Base-by-base conservation (phyloP, 768 basidiomycete species). In the Suillus americanus region DNA sequence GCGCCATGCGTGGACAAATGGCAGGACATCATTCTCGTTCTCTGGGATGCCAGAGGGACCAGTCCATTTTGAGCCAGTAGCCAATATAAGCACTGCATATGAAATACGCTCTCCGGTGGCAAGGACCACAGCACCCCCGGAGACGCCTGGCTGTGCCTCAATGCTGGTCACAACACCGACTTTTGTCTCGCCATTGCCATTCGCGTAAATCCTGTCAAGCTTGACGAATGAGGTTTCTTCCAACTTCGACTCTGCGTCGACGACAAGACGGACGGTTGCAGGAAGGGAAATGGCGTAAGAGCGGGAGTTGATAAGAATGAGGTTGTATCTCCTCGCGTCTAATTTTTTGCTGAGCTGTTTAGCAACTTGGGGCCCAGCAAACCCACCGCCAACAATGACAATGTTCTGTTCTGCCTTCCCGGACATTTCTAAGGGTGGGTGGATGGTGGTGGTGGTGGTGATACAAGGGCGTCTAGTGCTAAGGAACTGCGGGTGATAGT, bases 51-150 rank as follows among this genome's bases (percentile, higher is more conserved):
- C 72, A 51, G 84, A 53, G 0, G 84, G 83, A 0, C 83, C 87
- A 14, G 72, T 68, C 86, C 86, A 91, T 5, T 67, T 73, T 46
- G 80, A 81, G 1, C 90, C 90, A 2, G 89, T 79, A 0, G 87
- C 82, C 40, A 91, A 73, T 43, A 91, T 80, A 50, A 92, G 83
- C 25, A 82, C 74, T 13, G 81, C 80, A 72, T 86, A 92, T 9
- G 74, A 71, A 14, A 90, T 64, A 55, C 71, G 71, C 59, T 86
- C 80, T 40, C 86, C 87, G 65, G 77, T 69, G 67, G 77, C 79
- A 10, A 91, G 79, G 6, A 81, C 75, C 7, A 91, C 79, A 25
- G 82, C 78, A 0, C 84, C 84, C n/a, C 80, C 79, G 16, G 74
- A 69, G 5, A 72, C 72, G 35, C 68, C 61, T 23, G 65, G 66